Base-by-base conservation (phyloP, 257 asterid genomes). In the Asclepias syriaca region DNA sequence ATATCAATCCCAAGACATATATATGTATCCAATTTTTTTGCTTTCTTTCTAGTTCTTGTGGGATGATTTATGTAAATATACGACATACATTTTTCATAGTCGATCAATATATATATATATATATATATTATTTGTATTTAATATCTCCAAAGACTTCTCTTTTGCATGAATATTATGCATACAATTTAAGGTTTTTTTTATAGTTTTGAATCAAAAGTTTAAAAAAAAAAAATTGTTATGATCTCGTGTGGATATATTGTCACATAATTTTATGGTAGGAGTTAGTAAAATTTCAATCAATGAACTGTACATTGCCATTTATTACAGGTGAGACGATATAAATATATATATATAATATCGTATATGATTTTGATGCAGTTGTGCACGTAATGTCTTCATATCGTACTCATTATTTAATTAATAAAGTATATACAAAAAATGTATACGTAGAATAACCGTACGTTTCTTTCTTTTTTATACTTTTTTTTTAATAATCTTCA, bases 301-400 rank as follows among this genome's bases (percentile, higher is more conserved):
- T 61, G 43, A 16, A 76, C 71, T 65, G 75, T 74, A 43, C 70
- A n/a, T 66, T 54, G 39, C 51, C 65, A 72, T 79, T 65, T 74
- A 77, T 80, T 75, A 27, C 75, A 29, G 73, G 81, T 65, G 68
- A 54, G 82, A 55, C 71, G 77, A 76, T 65, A 75, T 9, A 46
- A 72, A 43, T 37, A 66, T 67, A 49, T 12, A 49, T 49, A 48
- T 48, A 48, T 40, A 5, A 43, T 14, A 51, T 51, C 68, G 68
- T 57, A 66, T 57, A 50, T 65, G 68, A 63, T 54, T 43, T 66
- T 68, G 68, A 69, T 39, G 75, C 77, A 74, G 75, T 64, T 71
- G 79, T 78, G 78, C 85, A 85, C 85, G 87, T 82, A 82, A 76
- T 19, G 66, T 64, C 75, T 60, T 71, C n/a, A 74, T 69, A 55